These are phyloP conservation scores for Myrmaecium sp. DNA, from an alignment of 2,329 filamentous ascomycete genomes.

Conservation along the genomic window DNA sequence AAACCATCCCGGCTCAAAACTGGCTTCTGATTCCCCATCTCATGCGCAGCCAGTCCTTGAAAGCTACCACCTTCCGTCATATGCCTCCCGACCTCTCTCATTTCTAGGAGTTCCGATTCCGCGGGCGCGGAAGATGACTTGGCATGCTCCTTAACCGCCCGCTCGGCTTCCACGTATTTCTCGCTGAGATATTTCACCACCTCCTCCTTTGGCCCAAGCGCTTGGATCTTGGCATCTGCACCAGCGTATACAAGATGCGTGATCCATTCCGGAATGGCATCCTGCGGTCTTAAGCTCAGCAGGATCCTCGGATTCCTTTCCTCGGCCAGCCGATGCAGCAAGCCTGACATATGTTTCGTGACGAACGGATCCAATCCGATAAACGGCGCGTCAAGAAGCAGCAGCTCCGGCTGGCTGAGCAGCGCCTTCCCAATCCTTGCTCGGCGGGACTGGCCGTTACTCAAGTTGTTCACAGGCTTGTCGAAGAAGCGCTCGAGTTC, in stretches of 20 bases:
- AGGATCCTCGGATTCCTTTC: constrained; percentile 54
- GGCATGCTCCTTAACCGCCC: constrained; percentile 12
- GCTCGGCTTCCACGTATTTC: constrained; percentile 12
- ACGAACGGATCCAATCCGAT: constrained; percentile 89
- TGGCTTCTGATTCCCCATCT: constrained; percentile 1
- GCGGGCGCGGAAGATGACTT: too few species aligned
- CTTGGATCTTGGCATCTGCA: constrained; percentile 45
- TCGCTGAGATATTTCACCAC: constrained; percentile 35
- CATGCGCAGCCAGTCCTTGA: constrained; percentile 6
- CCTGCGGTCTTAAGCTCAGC: constrained; percentile 66
- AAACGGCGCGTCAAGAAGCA: constrained; percentile 86
- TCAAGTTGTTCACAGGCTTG: constrained; percentile 76
- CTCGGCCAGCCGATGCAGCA: constrained; percentile 53
- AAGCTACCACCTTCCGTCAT: constrained; percentile 14
- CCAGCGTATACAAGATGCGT: constrained; percentile 64
- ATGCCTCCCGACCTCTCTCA: constrained; percentile 13
- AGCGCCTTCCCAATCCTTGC: constrained; percentile 79
- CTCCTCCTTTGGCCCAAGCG: constrained; percentile 46
- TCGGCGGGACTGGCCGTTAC: constrained; percentile 80
- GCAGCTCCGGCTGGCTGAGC: constrained; percentile 57
- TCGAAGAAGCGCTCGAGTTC: constrained; percentile 51
- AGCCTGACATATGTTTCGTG: constrained; percentile 48
- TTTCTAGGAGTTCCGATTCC: constrained; percentile 8
- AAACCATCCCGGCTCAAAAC: constrained; percentile 17
- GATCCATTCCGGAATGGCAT: constrained; percentile 77